A percentile compares a stretch with the other conserved stretches of the same genome.
Conservation (phyloP, 306 rosid genomes). For the Trichosanthes cucumerina region DNA sequence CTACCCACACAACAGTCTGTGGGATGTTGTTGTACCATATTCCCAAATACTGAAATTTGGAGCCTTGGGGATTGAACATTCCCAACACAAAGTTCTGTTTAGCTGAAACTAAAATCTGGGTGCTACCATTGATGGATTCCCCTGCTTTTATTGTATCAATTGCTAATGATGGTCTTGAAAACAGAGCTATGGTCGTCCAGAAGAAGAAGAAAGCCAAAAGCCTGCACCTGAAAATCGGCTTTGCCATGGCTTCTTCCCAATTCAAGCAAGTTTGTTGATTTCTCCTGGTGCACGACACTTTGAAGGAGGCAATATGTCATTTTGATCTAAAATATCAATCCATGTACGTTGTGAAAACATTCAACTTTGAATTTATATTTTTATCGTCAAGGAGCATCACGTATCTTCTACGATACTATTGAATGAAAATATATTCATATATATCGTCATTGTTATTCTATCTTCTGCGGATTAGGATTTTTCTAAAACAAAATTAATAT, state of each 20-base stretch:
- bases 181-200: constrained; percentile 11
- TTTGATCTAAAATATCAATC: not conserved
- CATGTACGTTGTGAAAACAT: too few species aligned
- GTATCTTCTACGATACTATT: too few species aligned
- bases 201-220: constrained; percentile 14
- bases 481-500: not conserved
- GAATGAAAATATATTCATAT: not conserved
- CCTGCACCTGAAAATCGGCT: not conserved
- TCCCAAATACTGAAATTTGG: constrained; percentile 30
- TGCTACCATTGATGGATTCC: constrained; percentile 18
- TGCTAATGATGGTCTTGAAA: constrained; percentile 14
- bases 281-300: too few species aligned
- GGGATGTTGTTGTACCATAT: constrained; percentile 30
- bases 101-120: constrained; percentile 31
- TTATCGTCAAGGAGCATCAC: not conserved
- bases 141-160: constrained; percentile 21
- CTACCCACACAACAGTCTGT: constrained; percentile 34
- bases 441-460: not conserved
- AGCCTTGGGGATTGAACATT: constrained; percentile 26
- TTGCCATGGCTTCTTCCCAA: not conserved
- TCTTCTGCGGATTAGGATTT: not conserved
- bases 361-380: not conserved
- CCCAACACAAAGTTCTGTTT: constrained; percentile 35
- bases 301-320: not conserved
- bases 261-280: not conserved